Percentiles rank a stretch among this genome's conserved stretches.
These are phyloP conservation scores for Barnettozyma vustinii DNA, from an alignment of 805 yeast species.

Conservation along the genomic window DNA sequence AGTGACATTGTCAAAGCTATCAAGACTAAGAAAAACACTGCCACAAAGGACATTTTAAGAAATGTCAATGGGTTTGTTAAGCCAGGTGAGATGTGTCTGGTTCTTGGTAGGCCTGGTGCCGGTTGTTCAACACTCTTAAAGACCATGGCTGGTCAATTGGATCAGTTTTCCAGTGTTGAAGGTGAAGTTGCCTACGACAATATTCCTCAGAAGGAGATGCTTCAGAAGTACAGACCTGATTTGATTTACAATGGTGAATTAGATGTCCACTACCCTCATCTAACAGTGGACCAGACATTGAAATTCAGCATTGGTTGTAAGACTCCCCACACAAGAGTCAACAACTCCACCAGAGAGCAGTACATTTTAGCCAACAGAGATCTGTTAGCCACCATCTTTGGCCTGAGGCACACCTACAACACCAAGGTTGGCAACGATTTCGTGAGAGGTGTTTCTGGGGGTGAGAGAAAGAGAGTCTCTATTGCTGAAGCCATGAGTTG, in stretches of 20 bases:
- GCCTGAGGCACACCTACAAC: slow-evolving; percentile 52
- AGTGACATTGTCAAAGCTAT: not conserved
- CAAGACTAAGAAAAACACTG: slow-evolving; percentile 4
- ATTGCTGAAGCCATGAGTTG: slow-evolving; percentile 71
- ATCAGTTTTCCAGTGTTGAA: slow-evolving; percentile 28
- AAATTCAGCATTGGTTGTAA: slow-evolving; percentile 65
- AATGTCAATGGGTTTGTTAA: slow-evolving; percentile 31
- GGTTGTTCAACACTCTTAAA: slow-evolving; percentile 72
- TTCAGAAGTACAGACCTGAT: slow-evolving; percentile 50
- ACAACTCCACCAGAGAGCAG: slow-evolving; percentile 40
- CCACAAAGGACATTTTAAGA: slow-evolving; percentile 25
- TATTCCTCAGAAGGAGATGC: slow-evolving; percentile 52
- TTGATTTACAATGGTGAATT: slow-evolving; percentile 54
- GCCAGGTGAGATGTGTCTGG: slow-evolving; percentile 67
- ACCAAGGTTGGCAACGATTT: slow-evolving; percentile 59
- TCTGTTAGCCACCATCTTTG: slow-evolving; percentile 48
- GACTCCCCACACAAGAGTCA: slow-evolving; percentile 52
- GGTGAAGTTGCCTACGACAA: slow-evolving; percentile 63
- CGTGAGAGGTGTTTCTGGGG: slow-evolving; percentile 75
- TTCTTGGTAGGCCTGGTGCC: slow-evolving; percentile 72
- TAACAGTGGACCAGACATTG: slow-evolving; percentile 70
- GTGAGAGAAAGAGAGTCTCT: slow-evolving; percentile 81
- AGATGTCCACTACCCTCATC: slow-evolving; percentile 71
- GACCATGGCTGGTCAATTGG: slow-evolving; percentile 50
- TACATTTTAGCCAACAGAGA: slow-evolving; percentile 45